Evolutionary conservation across 2,329 filamentous ascomycete species (phyloP), one percentile per base, ranked within the genome.

Genomic region (Diaporthe sp.): DNA sequence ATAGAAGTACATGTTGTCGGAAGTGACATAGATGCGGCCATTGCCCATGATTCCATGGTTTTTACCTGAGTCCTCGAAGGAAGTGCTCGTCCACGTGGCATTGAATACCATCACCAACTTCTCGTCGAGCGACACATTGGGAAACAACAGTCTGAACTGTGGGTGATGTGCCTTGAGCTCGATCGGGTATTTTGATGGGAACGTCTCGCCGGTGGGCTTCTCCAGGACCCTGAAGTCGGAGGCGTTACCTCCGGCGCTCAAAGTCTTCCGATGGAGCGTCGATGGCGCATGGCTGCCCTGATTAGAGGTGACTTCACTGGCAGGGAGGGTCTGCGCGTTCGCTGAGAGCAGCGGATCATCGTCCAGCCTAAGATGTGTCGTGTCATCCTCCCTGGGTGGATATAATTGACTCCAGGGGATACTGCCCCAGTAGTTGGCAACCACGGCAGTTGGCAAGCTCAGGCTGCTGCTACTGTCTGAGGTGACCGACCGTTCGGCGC

Each of bases 361-460:
- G n/a, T 81, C 78, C 12, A 78, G 76, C 35, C 78, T 78, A 25
- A 77, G 78, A 1, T 75, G 79, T 28, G 64, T 75, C 13, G 77
- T 76, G 19, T 79, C 77, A 10, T 77, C 78, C 8, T 79, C 78
- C 13, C 77, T 76, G 13, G 80, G 77, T 12, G 78, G 78, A 73
- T 83, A 84, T 45, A 82, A 79, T 0, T 81, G 79, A 57, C 81
- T 84, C 94, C 95, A 98, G 61, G 95, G 92, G 73, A 92, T 93
- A 80, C 92, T 97, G 67, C 96, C 96, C 96, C 96, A 98, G 73
- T 97, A 90, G 81, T 98, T 98, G 42, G 96, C 96, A 86, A 98
- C 91, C 76, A 98, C 92, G 19, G 95, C 95, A 67, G 94, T 94
- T 1, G 96, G 95, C 84, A 98, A 91, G 30, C 90, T 90, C 55